These are phyloP conservation scores for Alternaria brassicae DNA, from an alignment of 2,329 filamentous ascomycete species.

Conservation along the genomic window DNA sequence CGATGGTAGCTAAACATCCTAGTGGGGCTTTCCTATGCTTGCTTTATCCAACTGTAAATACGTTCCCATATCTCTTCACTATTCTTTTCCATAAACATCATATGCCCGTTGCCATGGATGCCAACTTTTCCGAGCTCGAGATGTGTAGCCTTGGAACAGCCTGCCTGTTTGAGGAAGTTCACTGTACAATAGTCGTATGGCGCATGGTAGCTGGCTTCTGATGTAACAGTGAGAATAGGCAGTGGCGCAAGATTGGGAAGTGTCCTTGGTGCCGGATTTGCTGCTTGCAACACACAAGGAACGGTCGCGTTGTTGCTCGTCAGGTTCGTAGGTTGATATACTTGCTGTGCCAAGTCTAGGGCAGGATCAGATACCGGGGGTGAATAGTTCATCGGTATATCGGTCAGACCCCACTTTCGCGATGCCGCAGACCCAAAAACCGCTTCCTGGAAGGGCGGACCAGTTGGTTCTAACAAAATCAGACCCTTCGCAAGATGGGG, in stretches of 20 bases:
- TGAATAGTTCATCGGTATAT: constrained; percentile 6
- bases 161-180: constrained; percentile 56
- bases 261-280: constrained; percentile 44
- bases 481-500: constrained; percentile 59
- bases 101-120: constrained; percentile 7
- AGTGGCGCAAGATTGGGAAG: constrained; percentile 58
- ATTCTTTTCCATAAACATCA: constrained; percentile 9
- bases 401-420: constrained; percentile 1
- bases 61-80: constrained; percentile 5
- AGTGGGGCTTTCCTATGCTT: not conserved
- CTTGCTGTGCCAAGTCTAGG: not conserved
- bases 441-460: constrained; percentile 56
- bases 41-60: constrained; percentile 1
- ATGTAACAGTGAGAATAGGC: constrained; percentile 59
- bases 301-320: constrained; percentile 2
- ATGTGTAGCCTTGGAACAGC: constrained; percentile 12
- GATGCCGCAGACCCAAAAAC: constrained; percentile 9
- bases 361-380: not conserved
- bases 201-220: constrained; percentile 51
- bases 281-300: constrained; percentile 43
- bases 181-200: constrained; percentile 63
- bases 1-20: not conserved
- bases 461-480: constrained; percentile 61
- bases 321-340: constrained; percentile 1
- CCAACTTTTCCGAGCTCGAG: constrained; percentile 15